phyloP scores from a whole-genome alignment of 108 stramenopile species.

The Cyclostephanos invisitatus region DNA sequence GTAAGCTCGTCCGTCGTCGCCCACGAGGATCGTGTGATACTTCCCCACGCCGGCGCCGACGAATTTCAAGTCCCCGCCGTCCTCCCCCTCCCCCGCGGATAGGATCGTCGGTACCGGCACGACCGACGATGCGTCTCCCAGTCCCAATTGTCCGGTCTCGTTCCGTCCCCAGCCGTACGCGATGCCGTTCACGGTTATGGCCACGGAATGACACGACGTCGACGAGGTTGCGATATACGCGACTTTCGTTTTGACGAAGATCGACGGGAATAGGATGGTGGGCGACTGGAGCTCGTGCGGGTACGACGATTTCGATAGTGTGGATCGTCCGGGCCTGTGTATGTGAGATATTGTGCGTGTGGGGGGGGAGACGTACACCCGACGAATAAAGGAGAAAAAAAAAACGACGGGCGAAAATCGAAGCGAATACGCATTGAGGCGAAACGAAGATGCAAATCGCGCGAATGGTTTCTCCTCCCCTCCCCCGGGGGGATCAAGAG shows the following conservation, averaged over 20 bases:
- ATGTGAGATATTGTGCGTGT: neutral
- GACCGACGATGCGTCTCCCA: conserved; percentile 32
- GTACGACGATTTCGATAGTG: conserved; percentile 22
- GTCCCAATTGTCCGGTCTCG: conserved; percentile 56
- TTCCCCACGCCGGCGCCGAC: conserved; percentile 80
- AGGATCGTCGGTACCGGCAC: conserved; percentile 46
- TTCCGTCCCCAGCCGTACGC: conserved; percentile 89
- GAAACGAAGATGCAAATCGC: too few relatives aligned
- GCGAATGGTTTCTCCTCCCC: too few relatives aligned
- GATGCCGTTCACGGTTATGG: conserved; percentile 55
- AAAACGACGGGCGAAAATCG: too few relatives aligned
- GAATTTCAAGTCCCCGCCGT: conserved; percentile 29
- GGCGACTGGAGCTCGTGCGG: conserved; percentile 59
- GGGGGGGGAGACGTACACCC: too few relatives aligned
- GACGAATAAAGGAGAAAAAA: too few relatives aligned
- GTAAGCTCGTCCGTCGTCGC: conserved; percentile 54
- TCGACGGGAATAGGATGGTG: conserved; percentile 44
- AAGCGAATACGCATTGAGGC: too few relatives aligned
- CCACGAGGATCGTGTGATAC: conserved; percentile 72
- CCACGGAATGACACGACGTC: conserved; percentile 76
- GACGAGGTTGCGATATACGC: conserved; percentile 61
- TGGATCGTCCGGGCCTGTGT: conserved; percentile 27
- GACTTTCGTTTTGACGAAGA: conserved; percentile 43
- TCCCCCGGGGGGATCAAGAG: neutral
- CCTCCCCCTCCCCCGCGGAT: conserved; percentile 1